Evolutionary conservation across 768 basidiomycete genomes (phyloP).

Genomic region (Tephrocybe sp.): DNA sequence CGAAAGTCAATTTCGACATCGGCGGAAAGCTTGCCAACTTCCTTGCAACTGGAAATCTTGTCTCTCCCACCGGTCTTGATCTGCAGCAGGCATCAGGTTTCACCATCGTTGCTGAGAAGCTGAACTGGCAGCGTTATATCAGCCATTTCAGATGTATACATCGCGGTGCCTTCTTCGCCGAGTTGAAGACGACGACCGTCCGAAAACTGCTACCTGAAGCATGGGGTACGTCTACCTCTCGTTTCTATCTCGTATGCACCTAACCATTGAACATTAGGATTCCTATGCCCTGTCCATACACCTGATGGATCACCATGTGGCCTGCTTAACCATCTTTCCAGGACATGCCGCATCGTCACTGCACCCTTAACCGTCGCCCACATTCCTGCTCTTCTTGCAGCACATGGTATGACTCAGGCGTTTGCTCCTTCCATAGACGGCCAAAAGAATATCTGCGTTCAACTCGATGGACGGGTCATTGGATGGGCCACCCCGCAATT

Average conservation of each 20-base stretch:
- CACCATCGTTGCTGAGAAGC: constrained; percentile 97
- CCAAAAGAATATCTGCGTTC: constrained; percentile 78
- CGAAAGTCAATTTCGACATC: constrained; percentile 87
- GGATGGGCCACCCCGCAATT: constrained; percentile 85
- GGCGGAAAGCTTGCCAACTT: constrained; percentile 90
- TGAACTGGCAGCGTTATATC: constrained; percentile 98
- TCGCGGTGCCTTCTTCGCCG: constrained; percentile 98
- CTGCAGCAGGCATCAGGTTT: constrained; percentile 98
- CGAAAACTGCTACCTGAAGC: constrained; percentile 96
- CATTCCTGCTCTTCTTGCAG: constrained; percentile 77
- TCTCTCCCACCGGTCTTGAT: constrained; percentile 94
- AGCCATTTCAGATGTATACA: constrained; percentile 98
- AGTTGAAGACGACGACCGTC: constrained; percentile 96
- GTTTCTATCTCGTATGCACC: not conserved
- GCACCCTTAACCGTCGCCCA: constrained; percentile 70
- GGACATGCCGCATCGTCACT: constrained; percentile 91
- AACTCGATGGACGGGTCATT: constrained; percentile 93
- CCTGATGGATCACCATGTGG: constrained; percentile 98
- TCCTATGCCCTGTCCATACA: constrained; percentile 97
- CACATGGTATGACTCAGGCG: constrained; percentile 93
- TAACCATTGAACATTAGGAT: constrained; percentile 52
- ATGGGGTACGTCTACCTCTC: constrained; percentile 69
- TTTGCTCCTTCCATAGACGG: constrained; percentile 84
- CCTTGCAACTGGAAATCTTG: constrained; percentile 94
- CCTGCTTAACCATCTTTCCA: constrained; percentile 93